Evolutionary conservation across 176 grass and related monocot genomes (phyloP).

Genomic region (Zoysia japonica): DNA sequence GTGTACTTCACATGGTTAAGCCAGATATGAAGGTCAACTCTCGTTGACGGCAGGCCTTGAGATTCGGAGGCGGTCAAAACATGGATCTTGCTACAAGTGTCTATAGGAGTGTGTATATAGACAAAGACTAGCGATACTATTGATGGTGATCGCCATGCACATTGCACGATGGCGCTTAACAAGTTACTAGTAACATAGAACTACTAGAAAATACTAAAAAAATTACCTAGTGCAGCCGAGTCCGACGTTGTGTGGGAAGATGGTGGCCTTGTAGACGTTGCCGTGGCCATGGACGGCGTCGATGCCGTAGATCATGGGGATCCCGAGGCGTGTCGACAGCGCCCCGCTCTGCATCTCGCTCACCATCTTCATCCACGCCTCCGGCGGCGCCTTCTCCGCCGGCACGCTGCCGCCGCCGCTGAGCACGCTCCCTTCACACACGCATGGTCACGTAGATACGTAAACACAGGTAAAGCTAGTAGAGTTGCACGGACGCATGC

Average conservation of each 20-base stretch:
- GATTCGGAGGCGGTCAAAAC: too few relatives aligned
- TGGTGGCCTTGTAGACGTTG: slow-evolving; percentile 88
- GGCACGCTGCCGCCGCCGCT: slow-evolving; percentile 64
- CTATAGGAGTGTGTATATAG: too few relatives aligned
- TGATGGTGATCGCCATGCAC: not conserved
- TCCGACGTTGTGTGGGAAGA: slow-evolving; percentile 50
- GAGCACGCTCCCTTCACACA: slow-evolving; percentile 48
- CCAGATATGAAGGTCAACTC: too few relatives aligned
- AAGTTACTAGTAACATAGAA: too few relatives aligned
- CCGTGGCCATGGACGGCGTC: slow-evolving; percentile 91
- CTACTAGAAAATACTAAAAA: too few relatives aligned
- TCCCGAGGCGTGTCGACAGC: slow-evolving; percentile 58
- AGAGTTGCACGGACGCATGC: too few relatives aligned
- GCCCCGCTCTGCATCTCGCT: slow-evolving; percentile 48
- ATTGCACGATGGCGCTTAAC: too few relatives aligned
- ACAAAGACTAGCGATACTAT: too few relatives aligned
- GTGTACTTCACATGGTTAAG: too few relatives aligned
- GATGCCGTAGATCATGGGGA: slow-evolving; percentile 95
- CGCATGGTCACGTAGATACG: not conserved
- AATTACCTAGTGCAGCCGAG: slow-evolving; percentile 18
- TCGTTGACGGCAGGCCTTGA: too few relatives aligned
- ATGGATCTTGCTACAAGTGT: too few relatives aligned
- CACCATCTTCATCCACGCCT: slow-evolving; percentile 60
- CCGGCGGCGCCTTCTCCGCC: slow-evolving; percentile 32
- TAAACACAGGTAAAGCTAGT: too few relatives aligned